These are phyloP conservation scores for slime mould (Dictyostelium discoideum) DNA, from an alignment of 78 protist species.

Conservation along the genomic window DNA sequence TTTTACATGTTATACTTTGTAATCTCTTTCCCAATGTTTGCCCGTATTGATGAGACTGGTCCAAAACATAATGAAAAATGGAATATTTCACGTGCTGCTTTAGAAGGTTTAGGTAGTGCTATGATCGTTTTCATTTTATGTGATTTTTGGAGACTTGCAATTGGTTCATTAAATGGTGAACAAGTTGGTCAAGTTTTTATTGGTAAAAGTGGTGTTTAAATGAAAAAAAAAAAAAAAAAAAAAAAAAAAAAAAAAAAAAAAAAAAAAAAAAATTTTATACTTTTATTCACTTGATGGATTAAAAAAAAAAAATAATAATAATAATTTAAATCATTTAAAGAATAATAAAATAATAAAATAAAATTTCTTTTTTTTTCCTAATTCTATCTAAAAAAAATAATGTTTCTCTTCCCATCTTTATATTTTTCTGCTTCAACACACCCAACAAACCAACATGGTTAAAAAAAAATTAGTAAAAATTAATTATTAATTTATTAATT, in stretches of 20 bases:
- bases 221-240: too few relatives aligned
- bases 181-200: slow-evolving; percentile 19
- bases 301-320: neutral
- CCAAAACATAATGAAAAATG: slow-evolving; percentile 56
- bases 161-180: slow-evolving; percentile 25
- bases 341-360: too few relatives aligned
- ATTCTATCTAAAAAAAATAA: too few relatives aligned
- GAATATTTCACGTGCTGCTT: slow-evolving; percentile 43
- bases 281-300: neutral
- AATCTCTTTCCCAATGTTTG: slow-evolving; percentile 86
- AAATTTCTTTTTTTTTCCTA: too few relatives aligned
- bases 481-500: too few relatives aligned
- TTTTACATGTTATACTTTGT: slow-evolving; percentile 87
- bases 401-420: too few relatives aligned
- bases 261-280: neutral
- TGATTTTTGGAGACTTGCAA: slow-evolving; percentile 73
- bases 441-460: too few relatives aligned
- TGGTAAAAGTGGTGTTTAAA: slow-evolving; percentile 19
- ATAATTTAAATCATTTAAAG: neutral
- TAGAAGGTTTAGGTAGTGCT: slow-evolving; percentile 70
- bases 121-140: slow-evolving; percentile 81
- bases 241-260: neutral
- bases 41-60: slow-evolving; percentile 75
- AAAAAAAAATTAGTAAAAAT: too few relatives aligned
- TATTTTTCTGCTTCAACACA: too few relatives aligned